Evolutionary conservation across 2,329 filamentous ascomycete species (phyloP).

Genomic region (Penicillium occitanis): DNA sequence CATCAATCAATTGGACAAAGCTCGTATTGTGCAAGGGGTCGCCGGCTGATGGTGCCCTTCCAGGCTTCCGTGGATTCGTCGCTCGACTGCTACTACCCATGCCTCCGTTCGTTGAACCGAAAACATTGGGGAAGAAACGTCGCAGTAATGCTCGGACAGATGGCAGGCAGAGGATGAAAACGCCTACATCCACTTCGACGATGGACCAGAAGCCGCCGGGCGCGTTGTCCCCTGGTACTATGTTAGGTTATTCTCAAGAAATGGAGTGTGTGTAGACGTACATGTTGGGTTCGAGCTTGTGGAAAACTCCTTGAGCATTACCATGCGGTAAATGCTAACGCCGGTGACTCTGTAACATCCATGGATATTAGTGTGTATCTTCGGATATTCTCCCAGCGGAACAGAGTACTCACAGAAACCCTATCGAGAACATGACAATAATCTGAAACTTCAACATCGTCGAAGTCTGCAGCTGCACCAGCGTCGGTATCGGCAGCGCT

Average conservation of each 20-base stretch:
- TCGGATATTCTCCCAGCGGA: not conserved
- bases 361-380: not conserved
- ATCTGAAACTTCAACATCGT: slow-evolving; percentile 19
- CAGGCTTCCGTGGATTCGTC: not conserved
- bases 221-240: slow-evolving; percentile 22
- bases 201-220: slow-evolving; percentile 24
- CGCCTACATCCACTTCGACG: slow-evolving; percentile 22
- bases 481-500: slow-evolving; percentile 22
- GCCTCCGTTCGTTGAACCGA: not conserved
- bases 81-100: not conserved
- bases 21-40: not conserved
- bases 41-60: not conserved
- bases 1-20: not conserved
- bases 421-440: slow-evolving; percentile 13
- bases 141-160: slow-evolving; percentile 22
- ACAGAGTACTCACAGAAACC: not conserved
- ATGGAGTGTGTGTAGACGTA: not conserved
- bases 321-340: slow-evolving; percentile 23
- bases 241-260: not conserved
- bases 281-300: slow-evolving; percentile 13
- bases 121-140: slow-evolving; percentile 19
- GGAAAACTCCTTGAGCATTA: slow-evolving; percentile 22
- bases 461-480: slow-evolving; percentile 20
- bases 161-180: slow-evolving; percentile 24
- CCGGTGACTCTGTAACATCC: slow-evolving; percentile 21